Evolutionary conservation across 2,329 filamentous ascomycete genomes (phyloP).

Genomic region (Teratosphaeria destructans): DNA sequence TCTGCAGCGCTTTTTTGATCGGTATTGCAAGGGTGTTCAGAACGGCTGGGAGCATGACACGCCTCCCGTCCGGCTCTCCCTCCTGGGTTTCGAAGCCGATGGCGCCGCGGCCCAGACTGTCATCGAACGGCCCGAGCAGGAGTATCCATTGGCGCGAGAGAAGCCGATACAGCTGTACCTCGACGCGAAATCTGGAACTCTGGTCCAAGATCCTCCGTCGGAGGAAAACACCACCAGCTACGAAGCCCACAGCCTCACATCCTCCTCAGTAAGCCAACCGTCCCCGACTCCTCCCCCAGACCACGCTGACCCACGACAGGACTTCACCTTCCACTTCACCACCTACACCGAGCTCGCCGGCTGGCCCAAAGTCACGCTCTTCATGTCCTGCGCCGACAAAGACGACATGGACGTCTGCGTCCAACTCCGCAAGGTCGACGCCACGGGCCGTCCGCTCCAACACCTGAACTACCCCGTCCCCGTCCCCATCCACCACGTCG

Average conservation of each 20-base stretch:
- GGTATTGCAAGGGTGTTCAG: conserved; percentile 30
- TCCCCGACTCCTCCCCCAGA: not conserved
- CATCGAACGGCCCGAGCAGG: conserved; percentile 2
- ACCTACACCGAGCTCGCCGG: conserved; percentile 33
- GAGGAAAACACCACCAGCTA: not conserved
- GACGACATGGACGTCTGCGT: conserved; percentile 12
- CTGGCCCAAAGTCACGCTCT: conserved; percentile 36
- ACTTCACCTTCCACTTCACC: conserved; percentile 32
- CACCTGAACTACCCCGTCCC: conserved; percentile 8
- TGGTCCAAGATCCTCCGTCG: not conserved
- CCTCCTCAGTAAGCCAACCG: not conserved
- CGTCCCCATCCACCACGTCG: conserved; percentile 40
- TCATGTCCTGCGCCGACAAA: conserved; percentile 23
- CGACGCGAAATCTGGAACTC: not conserved
- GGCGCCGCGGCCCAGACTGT: not conserved
- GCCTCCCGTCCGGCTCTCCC: conserved; percentile 33
- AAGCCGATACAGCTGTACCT: not conserved
- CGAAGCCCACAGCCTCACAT: not conserved
- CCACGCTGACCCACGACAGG: not conserved
- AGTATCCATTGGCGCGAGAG: not conserved
- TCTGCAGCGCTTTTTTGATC: conserved; percentile 34
- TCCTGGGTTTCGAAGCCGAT: conserved; percentile 17
- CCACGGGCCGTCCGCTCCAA: conserved; percentile 2
- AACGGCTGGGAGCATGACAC: conserved; percentile 34
- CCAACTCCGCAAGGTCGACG: conserved; percentile 8